Conservation (phyloP, 2,329 filamentous ascomycete genomes). For the Verruconis gallopava region DNA sequence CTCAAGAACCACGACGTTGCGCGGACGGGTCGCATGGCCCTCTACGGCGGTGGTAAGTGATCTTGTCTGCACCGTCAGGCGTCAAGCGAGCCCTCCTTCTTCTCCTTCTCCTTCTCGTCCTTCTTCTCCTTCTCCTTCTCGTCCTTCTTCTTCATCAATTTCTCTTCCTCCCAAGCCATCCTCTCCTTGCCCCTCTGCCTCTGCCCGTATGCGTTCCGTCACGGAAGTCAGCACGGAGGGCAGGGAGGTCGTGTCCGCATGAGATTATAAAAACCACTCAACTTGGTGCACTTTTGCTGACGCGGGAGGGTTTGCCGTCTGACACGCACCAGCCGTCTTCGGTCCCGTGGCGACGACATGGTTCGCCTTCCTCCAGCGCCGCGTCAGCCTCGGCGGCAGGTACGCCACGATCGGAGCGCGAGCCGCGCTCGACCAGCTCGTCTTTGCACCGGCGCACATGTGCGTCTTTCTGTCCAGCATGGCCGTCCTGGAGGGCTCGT, state of each 20-base stretch:
- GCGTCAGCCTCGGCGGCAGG: constrained; percentile 46
- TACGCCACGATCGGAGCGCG: constrained; percentile 36
- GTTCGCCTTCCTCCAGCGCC: constrained; percentile 66
- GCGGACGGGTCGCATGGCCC: constrained; percentile 64
- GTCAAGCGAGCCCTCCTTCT: constrained; percentile 8
- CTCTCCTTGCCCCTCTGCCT: too few species aligned
- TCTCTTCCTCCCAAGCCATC: too few species aligned
- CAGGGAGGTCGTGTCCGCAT: too few species aligned
- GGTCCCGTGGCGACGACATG: constrained; percentile 78
- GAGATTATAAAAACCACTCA: too few species aligned
- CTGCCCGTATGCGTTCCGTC: too few species aligned
- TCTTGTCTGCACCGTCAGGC: too few species aligned
- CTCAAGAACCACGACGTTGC: constrained; percentile 56
- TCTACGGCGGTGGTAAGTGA: constrained; percentile 61
- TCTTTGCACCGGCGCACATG: constrained; percentile 79
- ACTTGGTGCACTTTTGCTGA: constrained; percentile 5
- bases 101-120: constrained; percentile 4
- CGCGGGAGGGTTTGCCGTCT: constrained; percentile 12
- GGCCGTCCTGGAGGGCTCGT: constrained; percentile 64
- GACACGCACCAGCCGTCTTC: constrained; percentile 53
- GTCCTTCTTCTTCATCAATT: too few species aligned
- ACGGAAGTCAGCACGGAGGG: too few species aligned
- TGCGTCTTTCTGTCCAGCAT: constrained; percentile 71
- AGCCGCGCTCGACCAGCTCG: constrained; percentile 63
- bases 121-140: too few species aligned